Conservation (phyloP, 2,329 filamentous ascomycete species). For the Penicillium sp. region DNA sequence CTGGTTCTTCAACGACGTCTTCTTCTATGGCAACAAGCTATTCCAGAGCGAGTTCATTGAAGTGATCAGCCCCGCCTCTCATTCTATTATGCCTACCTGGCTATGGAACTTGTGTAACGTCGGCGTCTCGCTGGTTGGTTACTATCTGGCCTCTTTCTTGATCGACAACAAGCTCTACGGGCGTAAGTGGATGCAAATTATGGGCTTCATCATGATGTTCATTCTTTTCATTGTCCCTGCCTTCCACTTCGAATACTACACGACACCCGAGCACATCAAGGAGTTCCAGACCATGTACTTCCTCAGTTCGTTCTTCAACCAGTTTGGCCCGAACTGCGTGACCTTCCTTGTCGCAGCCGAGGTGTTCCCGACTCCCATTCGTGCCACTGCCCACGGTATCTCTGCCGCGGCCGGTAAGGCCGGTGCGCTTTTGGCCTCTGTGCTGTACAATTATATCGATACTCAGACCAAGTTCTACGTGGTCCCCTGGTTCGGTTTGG, state of each 20-base stretch:
- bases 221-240: conserved; percentile 87
- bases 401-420: conserved; percentile 87
- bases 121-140: conserved; percentile 75
- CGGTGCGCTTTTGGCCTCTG: conserved; percentile 76
- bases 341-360: conserved; percentile 95
- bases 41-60: conserved; percentile 88
- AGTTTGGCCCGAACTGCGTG: conserved; percentile 93
- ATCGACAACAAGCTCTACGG: conserved; percentile 97
- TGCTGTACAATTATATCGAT: conserved; percentile 93
- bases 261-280: conserved; percentile 62
- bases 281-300: conserved; percentile 99
- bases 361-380: conserved; percentile 90
- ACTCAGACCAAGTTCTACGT: conserved; percentile 80
- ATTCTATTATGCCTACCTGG: conserved; percentile 79
- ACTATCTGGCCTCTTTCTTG: conserved; percentile 81
- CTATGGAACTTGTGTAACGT: conserved; percentile 90
- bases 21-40: conserved; percentile 99
- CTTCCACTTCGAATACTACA: conserved; percentile 84
- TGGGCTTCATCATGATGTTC: conserved; percentile 90
- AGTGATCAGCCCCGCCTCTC: conserved; percentile 64
- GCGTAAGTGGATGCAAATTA: conserved; percentile 90
- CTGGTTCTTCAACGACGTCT: conserved; percentile 96
- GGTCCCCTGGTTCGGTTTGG: conserved; percentile 91
- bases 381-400: conserved; percentile 89
- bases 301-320: conserved; percentile 96